These are phyloP conservation scores for Chalara sp. DNA, from an alignment of 2,329 filamentous ascomycete species.

Conservation along the genomic window DNA sequence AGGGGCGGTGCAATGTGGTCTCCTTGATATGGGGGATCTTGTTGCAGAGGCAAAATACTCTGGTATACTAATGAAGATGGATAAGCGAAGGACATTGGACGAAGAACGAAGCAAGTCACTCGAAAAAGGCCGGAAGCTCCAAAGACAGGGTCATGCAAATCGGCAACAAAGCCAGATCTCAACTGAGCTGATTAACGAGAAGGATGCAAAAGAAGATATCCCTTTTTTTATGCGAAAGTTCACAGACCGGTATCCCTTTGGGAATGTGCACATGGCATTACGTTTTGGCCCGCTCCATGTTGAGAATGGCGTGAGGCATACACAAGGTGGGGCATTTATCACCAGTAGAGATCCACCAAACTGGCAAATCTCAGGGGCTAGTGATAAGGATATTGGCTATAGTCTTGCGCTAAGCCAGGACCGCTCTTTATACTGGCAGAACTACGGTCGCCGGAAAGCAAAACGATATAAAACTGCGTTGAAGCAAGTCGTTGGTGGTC, in stretches of 20 bases:
- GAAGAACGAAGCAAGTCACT: not conserved
- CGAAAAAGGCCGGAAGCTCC: not conserved
- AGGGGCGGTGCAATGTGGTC: not conserved
- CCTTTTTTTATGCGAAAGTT: constrained; percentile 13
- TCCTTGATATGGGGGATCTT: not conserved
- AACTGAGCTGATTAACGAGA: not conserved
- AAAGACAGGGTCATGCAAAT: not conserved
- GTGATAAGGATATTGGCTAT: too few relatives aligned
- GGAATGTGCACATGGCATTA: constrained; percentile 35
- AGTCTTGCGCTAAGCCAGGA: not conserved
- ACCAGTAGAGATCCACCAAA: not conserved
- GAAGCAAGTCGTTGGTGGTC: not conserved
- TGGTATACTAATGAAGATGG: not conserved
- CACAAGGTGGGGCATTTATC: not conserved
- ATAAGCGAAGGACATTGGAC: not conserved
- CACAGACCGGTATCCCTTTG: constrained; percentile 29
- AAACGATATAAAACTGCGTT: not conserved
- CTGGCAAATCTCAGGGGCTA: not conserved
- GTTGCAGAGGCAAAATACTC: not conserved
- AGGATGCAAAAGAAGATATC: constrained; percentile 15
- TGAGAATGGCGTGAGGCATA: constrained; percentile 29
- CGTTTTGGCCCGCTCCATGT: constrained; percentile 33
- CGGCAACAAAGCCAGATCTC: not conserved
- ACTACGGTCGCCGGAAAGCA: constrained; percentile 18
- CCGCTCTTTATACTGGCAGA: constrained; percentile 1